phyloP scores from a whole-genome alignment of 2,329 filamentous ascomycete species.

The Exophiala viscosa region DNA sequence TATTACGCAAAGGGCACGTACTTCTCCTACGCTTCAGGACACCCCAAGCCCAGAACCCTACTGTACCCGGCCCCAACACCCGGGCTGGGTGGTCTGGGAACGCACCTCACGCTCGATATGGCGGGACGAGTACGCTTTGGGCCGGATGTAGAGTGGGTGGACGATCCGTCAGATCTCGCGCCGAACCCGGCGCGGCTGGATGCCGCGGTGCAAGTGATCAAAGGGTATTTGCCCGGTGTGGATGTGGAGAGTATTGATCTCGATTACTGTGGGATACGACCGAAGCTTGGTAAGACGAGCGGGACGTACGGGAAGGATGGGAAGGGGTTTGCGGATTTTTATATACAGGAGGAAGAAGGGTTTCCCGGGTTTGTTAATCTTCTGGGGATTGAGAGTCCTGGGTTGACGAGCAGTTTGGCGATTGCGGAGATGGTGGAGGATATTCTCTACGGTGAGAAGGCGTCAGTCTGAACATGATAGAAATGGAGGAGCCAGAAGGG shows the following conservation, averaged over 20 bases:
- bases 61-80: constrained; percentile 84
- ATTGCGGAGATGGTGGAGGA: constrained; percentile 73
- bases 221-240: constrained; percentile 71
- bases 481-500: too few species aligned
- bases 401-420: constrained; percentile 79
- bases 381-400: constrained; percentile 88
- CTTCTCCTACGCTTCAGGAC: constrained; percentile 71
- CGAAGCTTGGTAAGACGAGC: constrained; percentile 70
- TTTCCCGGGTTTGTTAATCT: constrained; percentile 83
- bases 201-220: constrained; percentile 70
- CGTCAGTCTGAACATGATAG: not conserved
- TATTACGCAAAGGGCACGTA: constrained; percentile 95
- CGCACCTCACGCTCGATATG: constrained; percentile 89
- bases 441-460: constrained; percentile 46
- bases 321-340: constrained; percentile 77
- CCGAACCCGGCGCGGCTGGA: constrained; percentile 62
- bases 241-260: constrained; percentile 63
- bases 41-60: constrained; percentile 66
- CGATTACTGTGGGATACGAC: constrained; percentile 89
- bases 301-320: constrained; percentile 51
- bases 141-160: constrained; percentile 91
- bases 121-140: constrained; percentile 82
- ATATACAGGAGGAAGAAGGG: constrained; percentile 72
- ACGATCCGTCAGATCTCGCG: constrained; percentile 66
- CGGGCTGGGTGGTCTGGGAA: constrained; percentile 83